These are phyloP conservation scores for Neodidymelliopsis sp. DNA, from an alignment of 2,329 filamentous ascomycete species.

Conservation along the genomic window DNA sequence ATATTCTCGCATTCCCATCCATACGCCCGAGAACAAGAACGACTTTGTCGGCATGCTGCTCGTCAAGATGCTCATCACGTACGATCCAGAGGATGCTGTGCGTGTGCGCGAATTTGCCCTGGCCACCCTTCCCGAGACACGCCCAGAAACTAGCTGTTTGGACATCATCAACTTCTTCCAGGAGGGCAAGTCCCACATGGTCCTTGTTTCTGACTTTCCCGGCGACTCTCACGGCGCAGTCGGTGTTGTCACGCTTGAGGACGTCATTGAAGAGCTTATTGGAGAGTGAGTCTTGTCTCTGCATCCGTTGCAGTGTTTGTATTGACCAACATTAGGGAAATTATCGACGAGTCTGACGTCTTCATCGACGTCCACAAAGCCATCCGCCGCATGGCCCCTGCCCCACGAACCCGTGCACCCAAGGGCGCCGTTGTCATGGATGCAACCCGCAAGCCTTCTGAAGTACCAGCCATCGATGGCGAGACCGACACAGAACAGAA, in stretches of 20 bases:
- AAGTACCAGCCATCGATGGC: slow-evolving; percentile 29
- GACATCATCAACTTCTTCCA: slow-evolving; percentile 99
- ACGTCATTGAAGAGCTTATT: slow-evolving; percentile 98
- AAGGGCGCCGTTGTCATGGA: slow-evolving; percentile 63
- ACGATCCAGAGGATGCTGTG: slow-evolving; percentile 92
- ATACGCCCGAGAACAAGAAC: slow-evolving; percentile 79
- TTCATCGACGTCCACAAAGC: slow-evolving; percentile 99
- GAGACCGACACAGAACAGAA: slow-evolving; percentile 28
- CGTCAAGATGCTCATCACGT: slow-evolving; percentile 98
- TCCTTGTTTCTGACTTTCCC: slow-evolving; percentile 87
- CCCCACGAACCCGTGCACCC: slow-evolving; percentile 76
- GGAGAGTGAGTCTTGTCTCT: slow-evolving; percentile 75
- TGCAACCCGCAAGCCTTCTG: slow-evolving; percentile 29
- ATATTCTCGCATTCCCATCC: slow-evolving; percentile 95
- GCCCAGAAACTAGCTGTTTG: slow-evolving; percentile 92
- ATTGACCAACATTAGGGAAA: slow-evolving; percentile 70
- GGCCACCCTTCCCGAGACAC: slow-evolving; percentile 92
- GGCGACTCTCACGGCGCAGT: slow-evolving; percentile 91
- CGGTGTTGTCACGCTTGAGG: slow-evolving; percentile 93
- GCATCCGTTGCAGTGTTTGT: background rate
- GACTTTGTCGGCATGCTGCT: slow-evolving; percentile 98
- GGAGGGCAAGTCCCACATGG: slow-evolving; percentile 99
- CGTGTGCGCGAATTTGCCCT: slow-evolving; percentile 89
- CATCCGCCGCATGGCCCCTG: slow-evolving; percentile 85
- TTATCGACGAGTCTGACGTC: slow-evolving; percentile 98